A percentile compares a stretch with the other conserved stretches of the same genome.
Conservation (phyloP, 1,284 basidiomycete genomes). For the Taiwanofungus camphoratus region DNA sequence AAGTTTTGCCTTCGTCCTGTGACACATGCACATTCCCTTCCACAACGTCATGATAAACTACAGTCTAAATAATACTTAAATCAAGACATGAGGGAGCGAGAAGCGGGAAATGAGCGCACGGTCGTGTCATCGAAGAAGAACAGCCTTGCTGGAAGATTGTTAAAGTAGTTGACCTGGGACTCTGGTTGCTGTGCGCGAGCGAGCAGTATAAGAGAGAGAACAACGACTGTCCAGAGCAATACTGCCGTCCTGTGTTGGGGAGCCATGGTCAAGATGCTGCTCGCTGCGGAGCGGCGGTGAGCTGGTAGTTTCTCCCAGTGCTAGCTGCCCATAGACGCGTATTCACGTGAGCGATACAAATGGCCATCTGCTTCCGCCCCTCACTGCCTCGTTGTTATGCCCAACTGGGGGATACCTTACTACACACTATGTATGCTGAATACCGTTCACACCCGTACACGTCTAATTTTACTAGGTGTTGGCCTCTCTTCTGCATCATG, state of each 20-base stretch:
- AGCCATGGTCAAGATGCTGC: slow-evolving; percentile 26
- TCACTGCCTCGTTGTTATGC: too few species aligned
- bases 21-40: slow-evolving; percentile 74
- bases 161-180: slow-evolving; percentile 43
- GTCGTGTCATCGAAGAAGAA: slow-evolving; percentile 93
- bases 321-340: neutral
- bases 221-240: slow-evolving; percentile 28
- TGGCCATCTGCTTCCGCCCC: too few species aligned
- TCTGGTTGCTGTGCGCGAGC: slow-evolving; percentile 36
- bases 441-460: too few species aligned
- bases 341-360: slow-evolving; percentile 1
- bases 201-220: slow-evolving; percentile 23
- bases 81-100: slow-evolving; percentile 5
- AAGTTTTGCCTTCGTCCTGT: slow-evolving; percentile 85
- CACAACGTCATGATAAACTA: slow-evolving; percentile 78
- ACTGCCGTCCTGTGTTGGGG: slow-evolving; percentile 30
- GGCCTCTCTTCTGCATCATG: too few species aligned
- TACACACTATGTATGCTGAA: too few species aligned
- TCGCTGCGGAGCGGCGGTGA: neutral
- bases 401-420: too few species aligned
- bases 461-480: too few species aligned
- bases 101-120: slow-evolving; percentile 42
- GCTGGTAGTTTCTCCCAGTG: neutral
- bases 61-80: slow-evolving; percentile 42
- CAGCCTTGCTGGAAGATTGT: slow-evolving; percentile 75